Evolutionary conservation across 2,329 filamentous ascomycete genomes (phyloP).

Genomic region (Neocucurbitaria cava): DNA sequence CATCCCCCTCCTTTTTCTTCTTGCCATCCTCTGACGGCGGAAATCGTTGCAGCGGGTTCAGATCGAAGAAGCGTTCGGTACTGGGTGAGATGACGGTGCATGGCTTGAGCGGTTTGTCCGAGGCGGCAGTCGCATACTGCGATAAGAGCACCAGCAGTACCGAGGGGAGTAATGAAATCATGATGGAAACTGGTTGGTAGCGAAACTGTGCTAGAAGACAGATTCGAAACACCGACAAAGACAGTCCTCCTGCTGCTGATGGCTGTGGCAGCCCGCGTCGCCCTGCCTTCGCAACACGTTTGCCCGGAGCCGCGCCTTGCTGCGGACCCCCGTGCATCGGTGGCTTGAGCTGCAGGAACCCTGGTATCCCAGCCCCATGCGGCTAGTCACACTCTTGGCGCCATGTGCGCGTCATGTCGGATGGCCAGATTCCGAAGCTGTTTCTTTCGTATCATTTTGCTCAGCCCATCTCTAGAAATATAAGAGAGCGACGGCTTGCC

Average conservation of each 20-base stretch:
- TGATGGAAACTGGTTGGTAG: slow-evolving; percentile 21
- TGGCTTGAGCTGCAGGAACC: slow-evolving; percentile 20
- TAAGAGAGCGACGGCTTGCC: slow-evolving; percentile 14
- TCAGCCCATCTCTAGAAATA: slow-evolving; percentile 6
- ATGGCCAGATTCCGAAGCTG: slow-evolving; percentile 20
- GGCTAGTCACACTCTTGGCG: slow-evolving; percentile 12
- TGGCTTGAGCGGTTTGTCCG: slow-evolving; percentile 57
- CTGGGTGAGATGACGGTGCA: slow-evolving; percentile 69
- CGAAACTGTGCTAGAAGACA: slow-evolving; percentile 10
- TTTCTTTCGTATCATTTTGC: slow-evolving; percentile 26
- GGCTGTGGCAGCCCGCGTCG: slow-evolving; percentile 1
- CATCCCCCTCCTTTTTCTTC: slow-evolving; percentile 62
- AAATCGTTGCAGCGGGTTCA: slow-evolving; percentile 63
- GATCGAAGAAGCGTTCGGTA: slow-evolving; percentile 69
- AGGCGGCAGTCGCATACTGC: slow-evolving; percentile 44
- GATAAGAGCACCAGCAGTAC: slow-evolving; percentile 37
- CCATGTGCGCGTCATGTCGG: slow-evolving; percentile 36
- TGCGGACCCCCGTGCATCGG: background rate
- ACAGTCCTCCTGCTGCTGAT: slow-evolving; percentile 3
- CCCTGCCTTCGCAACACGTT: slow-evolving; percentile 29
- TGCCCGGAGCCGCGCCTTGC: slow-evolving; percentile 17
- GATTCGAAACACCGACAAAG: slow-evolving; percentile 6
- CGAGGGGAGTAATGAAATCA: slow-evolving; percentile 36
- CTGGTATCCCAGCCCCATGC: background rate
- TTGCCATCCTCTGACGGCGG: slow-evolving; percentile 52